phyloP scores from a whole-genome alignment of 2,329 filamentous ascomycete species.

The Paramyrothecium sp. region DNA sequence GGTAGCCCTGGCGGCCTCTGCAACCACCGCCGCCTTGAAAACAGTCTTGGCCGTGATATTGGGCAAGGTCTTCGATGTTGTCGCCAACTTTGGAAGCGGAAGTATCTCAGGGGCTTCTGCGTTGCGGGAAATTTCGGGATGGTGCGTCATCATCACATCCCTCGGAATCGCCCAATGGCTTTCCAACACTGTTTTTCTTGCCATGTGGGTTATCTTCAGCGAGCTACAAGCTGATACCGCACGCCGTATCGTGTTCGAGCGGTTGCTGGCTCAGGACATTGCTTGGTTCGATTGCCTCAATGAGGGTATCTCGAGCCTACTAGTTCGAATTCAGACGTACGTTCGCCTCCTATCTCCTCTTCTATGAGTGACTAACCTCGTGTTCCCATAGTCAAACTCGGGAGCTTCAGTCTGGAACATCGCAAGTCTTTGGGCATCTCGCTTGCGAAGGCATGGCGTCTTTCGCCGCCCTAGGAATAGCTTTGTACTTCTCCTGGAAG shows the following conservation, averaged over 20 bases:
- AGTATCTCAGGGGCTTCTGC: conserved; percentile 47
- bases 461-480: conserved; percentile 65
- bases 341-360: conserved; percentile 18
- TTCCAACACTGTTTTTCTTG: conserved; percentile 64
- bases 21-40: conserved; percentile 59
- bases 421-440: conserved; percentile 73
- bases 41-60: conserved; percentile 69
- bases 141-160: conserved; percentile 60
- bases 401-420: conserved; percentile 78
- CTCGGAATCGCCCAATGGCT: conserved; percentile 68
- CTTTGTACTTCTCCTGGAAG: conserved; percentile 79
- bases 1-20: conserved; percentile 53
- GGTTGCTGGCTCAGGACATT: conserved; percentile 70
- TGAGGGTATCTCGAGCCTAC: conserved; percentile 69
- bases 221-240: conserved; percentile 73
- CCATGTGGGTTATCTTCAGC: conserved; percentile 73
- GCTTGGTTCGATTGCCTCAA: conserved; percentile 77
- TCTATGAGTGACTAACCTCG: neutral
- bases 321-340: conserved; percentile 73
- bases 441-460: conserved; percentile 64
- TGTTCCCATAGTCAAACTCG: conserved; percentile 64
- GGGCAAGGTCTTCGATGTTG: conserved; percentile 71
- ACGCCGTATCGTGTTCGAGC: conserved; percentile 63
- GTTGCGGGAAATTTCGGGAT: conserved; percentile 53
- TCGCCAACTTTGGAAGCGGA: conserved; percentile 64